phyloP scores from a whole-genome alignment of 2,329 filamentous ascomycete genomes.

The Fusarium sp. region DNA sequence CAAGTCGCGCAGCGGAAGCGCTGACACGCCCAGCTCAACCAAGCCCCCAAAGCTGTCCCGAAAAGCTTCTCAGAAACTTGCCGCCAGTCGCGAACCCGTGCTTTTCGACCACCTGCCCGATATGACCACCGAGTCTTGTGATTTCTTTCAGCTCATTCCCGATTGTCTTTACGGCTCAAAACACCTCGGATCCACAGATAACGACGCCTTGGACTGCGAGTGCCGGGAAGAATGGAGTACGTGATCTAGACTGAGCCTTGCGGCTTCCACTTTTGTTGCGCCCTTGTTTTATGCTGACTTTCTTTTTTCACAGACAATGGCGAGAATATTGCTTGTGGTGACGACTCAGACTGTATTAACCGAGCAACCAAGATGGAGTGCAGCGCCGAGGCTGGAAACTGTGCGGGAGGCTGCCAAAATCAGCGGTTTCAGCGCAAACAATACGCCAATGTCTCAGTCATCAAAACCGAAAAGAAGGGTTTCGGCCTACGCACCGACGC shows the following conservation, averaged over 20 bases:
- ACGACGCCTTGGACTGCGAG: conserved; percentile 91
- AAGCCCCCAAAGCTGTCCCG: conserved; percentile 77
- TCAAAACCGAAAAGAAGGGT: conserved; percentile 98
- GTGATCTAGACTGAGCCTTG: conserved; percentile 49
- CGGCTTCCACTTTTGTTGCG: background rate
- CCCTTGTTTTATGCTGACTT: conserved; percentile 21
- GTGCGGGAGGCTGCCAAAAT: conserved; percentile 88
- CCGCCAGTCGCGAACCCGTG: conserved; percentile 66
- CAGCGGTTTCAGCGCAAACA: conserved; percentile 91
- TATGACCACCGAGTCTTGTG: conserved; percentile 77
- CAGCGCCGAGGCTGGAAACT: conserved; percentile 78
- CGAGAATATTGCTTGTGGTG: conserved; percentile 86
- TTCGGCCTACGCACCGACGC: conserved; percentile 87
- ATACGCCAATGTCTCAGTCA: conserved; percentile 91
- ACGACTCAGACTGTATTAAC: conserved; percentile 98
- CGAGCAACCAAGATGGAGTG: conserved; percentile 98
- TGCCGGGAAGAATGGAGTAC: conserved; percentile 95
- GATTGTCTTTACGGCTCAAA: conserved; percentile 93
- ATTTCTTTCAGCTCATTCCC: conserved; percentile 80
- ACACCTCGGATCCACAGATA: conserved; percentile 88
- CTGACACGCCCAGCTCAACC: conserved; percentile 57
- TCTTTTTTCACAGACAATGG: conserved; percentile 60
- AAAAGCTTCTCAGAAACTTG: conserved; percentile 74
- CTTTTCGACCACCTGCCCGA: conserved; percentile 81
- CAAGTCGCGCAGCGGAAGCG: conserved; percentile 59